A percentile compares a stretch with the other conserved stretches of the same genome.
Conservation (phyloP, 139 green algal genomes). For the Tetraselmis chui region DNA sequence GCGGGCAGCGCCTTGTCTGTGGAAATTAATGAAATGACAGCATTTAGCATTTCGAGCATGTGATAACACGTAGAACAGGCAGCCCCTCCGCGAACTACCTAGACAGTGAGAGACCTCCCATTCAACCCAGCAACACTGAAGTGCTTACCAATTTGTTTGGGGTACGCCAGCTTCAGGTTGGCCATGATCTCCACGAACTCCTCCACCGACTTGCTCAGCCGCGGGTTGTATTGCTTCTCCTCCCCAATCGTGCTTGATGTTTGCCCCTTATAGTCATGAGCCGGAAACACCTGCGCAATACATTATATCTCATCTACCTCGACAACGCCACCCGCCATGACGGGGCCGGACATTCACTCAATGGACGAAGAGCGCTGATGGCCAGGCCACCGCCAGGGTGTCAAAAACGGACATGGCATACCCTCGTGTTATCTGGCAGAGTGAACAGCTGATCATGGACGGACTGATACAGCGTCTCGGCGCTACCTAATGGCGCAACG, state of each 20-base stretch:
- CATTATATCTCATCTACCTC: no score
- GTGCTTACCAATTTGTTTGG: constrained; percentile 49
- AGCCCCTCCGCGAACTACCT: no score
- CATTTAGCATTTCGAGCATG: neutral
- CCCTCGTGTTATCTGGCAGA: constrained; percentile 30
- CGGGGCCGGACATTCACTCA: no score
- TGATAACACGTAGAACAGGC: neutral
- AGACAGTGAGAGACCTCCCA: no score
- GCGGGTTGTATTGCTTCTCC: constrained; percentile 50
- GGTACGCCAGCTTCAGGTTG: constrained; percentile 48
- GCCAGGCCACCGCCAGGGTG: no score
- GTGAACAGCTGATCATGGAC: constrained; percentile 40
- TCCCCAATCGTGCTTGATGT: constrained; percentile 42
- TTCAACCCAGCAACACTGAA: neutral
- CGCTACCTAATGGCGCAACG: constrained; percentile 1
- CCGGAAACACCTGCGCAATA: no score
- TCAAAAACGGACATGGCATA: no score
- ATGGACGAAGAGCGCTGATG: no score
- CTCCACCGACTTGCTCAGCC: constrained; percentile 49
- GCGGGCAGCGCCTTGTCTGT: constrained; percentile 43
- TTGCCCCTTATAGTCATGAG: constrained; percentile 52
- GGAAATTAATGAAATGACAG: neutral
- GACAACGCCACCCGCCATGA: no score
- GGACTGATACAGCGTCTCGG: constrained; percentile 21
- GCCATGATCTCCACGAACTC: constrained; percentile 58